Evolutionary conservation across 441 rosid species (phyloP).

Genomic region (Pelargonium cotyledonis): DNA sequence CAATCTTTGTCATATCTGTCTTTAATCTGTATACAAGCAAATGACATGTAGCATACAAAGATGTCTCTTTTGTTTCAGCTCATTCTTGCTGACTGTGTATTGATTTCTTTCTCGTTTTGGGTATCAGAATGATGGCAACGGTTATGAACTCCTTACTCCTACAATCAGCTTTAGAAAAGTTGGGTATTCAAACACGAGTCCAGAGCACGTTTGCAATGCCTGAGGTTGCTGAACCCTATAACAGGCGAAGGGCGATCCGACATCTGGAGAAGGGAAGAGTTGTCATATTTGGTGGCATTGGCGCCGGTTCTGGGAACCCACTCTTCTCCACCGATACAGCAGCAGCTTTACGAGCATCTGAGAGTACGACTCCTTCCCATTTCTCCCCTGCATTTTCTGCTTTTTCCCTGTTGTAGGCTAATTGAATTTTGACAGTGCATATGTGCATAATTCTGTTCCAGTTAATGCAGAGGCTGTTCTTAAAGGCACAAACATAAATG

Average conservation of each 20-base stretch:
- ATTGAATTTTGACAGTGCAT: no score
- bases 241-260: slow-evolving; percentile 65
- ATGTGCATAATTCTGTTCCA: slow-evolving; percentile 10
- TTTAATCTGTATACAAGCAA: background rate
- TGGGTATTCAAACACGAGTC: slow-evolving; percentile 67
- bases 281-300: slow-evolving; percentile 87
- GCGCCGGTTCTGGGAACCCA: slow-evolving; percentile 71
- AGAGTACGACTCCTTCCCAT: slow-evolving; percentile 28
- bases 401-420: no score
- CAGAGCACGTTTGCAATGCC: slow-evolving; percentile 66
- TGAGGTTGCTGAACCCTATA: slow-evolving; percentile 79
- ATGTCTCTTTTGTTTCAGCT: background rate
- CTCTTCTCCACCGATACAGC: slow-evolving; percentile 85
- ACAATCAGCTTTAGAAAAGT: slow-evolving; percentile 79
- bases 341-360: slow-evolving; percentile 73
- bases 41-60: background rate
- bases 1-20: background rate
- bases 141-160: slow-evolving; percentile 88
- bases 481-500: slow-evolving; percentile 52
- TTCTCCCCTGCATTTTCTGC: no score
- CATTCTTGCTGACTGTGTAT: background rate
- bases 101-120: background rate
- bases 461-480: slow-evolving; percentile 58
- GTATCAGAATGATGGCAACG: slow-evolving; percentile 84
- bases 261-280: slow-evolving; percentile 96